Evolutionary conservation across 805 yeast species (phyloP).

Genomic region (Metschnikowia borealis): DNA sequence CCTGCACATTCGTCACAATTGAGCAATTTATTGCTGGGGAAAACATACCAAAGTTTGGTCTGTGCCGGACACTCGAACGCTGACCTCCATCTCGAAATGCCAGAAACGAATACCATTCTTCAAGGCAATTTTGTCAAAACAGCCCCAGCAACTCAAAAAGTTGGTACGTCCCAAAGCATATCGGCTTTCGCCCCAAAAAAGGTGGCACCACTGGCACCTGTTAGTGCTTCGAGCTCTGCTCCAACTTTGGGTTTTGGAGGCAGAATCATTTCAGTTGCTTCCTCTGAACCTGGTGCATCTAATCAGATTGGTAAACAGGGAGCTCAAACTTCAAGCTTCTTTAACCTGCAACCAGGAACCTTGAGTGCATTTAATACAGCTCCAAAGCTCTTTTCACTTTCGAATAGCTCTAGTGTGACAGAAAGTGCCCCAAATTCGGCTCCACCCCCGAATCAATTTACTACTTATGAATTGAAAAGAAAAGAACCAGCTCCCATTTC

Average conservation of each 20-base stretch:
- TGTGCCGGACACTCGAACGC: constrained; percentile 33
- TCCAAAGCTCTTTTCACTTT: background rate
- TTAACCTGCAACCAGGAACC: background rate
- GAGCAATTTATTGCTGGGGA: constrained; percentile 24
- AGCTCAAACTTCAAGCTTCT: background rate
- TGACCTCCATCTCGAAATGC: constrained; percentile 17
- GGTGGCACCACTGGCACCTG: background rate
- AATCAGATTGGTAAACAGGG: background rate
- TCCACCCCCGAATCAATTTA: background rate
- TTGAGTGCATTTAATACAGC: background rate
- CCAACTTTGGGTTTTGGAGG: constrained; percentile 1
- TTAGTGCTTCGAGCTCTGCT: background rate
- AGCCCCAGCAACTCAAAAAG: background rate
- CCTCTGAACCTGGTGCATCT: background rate
- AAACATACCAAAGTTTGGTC: constrained; percentile 24
- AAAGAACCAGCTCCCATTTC: background rate
- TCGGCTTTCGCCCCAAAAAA: background rate
- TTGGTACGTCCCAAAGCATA: background rate
- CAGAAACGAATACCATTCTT: background rate
- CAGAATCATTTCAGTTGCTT: background rate
- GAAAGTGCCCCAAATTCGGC: background rate
- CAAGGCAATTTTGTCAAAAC: background rate
- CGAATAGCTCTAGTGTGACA: background rate
- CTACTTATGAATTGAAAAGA: background rate
- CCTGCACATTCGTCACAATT: constrained; percentile 33